Evolutionary conservation across 768 basidiomycete genomes (phyloP), one percentile per base, ranked within the genome.

Genomic region (Russula sp.): DNA sequence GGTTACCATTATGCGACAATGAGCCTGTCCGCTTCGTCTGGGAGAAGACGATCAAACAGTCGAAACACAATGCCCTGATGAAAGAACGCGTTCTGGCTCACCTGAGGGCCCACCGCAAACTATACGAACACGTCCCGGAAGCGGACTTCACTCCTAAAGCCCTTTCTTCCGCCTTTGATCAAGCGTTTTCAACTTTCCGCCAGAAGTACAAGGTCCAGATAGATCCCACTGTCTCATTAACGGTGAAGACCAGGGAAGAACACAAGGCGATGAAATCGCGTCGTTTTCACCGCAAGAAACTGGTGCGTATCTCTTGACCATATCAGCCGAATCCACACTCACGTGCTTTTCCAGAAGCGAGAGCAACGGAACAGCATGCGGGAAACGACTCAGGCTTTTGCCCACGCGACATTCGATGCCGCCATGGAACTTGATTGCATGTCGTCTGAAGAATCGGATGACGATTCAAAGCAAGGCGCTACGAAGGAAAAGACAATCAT

Each of bases 391-490:
- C 74, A 74, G 28, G 75, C 70, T 0, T 86, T 89, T 64, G 80
- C 84, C 60, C 84, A 89, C 72, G 77, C 83, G 28, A 79, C 76
- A 16, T 90, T 90, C 70, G 87, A 90, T 69, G 83, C 83, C 16
- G 88, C 89, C 16, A 73, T 91, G 62, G 84, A 87, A 65, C 65
- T 83, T 22, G 89, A 90, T 53, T 90, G 88, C 73, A 89, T 90
- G 85, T 91, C 89, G 30, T 87, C 85, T 34, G 89, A 91, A 67
- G 89, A 91, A 72, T 90, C 89, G 16, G 84, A 84, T 66, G 75
- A 74, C 55, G 87, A 87, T 16, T 44, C 59, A 40, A 73, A 75
- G 38, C 75, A 73, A 34, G 68, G 60, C 32, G 16, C 46, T 4
- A 20, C 54, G 71, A 48, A 71, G 73, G 42, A 72, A 71, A 64